These are phyloP conservation scores for Arthrobotrys pseudoclavata DNA, from an alignment of 2,329 filamentous ascomycete genomes.

Conservation along the genomic window DNA sequence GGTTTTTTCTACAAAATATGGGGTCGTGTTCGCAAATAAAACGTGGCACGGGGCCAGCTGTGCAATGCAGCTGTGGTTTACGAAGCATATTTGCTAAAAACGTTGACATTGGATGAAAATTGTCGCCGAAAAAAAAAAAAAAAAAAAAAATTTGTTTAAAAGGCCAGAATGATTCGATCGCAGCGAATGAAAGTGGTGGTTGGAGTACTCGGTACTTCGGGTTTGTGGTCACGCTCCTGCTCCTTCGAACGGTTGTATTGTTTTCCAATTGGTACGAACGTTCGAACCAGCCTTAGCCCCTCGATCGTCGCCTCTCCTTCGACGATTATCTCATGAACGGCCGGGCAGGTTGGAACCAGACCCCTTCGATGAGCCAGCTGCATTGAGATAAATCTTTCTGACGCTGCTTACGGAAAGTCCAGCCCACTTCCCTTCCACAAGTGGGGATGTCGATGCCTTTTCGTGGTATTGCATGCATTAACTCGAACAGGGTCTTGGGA, in stretches of 20 bases:
- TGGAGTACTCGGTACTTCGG: background rate
- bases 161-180: slow-evolving; percentile 17
- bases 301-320: background rate
- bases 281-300: background rate
- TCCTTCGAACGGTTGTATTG: background rate
- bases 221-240: slow-evolving; percentile 7
- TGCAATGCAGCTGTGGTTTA: background rate
- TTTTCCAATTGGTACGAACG: background rate
- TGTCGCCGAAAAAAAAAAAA: background rate
- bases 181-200: slow-evolving; percentile 4
- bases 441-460: slow-evolving; percentile 22
- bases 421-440: slow-evolving; percentile 1
- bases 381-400: slow-evolving; percentile 11
- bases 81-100: slow-evolving; percentile 19
- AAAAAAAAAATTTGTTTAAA: background rate
- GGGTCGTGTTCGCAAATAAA: background rate
- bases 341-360: background rate
- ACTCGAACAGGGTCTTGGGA: slow-evolving; percentile 26
- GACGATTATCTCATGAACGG: background rate
- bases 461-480: slow-evolving; percentile 24
- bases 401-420: slow-evolving; percentile 38
- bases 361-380: slow-evolving; percentile 12
- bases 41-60: slow-evolving; percentile 22
- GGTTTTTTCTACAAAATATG: background rate
- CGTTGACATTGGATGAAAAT: slow-evolving; percentile 12